phyloP scores from a whole-genome alignment of 306 rosid genomes.

The Adenanthera pavonina region DNA sequence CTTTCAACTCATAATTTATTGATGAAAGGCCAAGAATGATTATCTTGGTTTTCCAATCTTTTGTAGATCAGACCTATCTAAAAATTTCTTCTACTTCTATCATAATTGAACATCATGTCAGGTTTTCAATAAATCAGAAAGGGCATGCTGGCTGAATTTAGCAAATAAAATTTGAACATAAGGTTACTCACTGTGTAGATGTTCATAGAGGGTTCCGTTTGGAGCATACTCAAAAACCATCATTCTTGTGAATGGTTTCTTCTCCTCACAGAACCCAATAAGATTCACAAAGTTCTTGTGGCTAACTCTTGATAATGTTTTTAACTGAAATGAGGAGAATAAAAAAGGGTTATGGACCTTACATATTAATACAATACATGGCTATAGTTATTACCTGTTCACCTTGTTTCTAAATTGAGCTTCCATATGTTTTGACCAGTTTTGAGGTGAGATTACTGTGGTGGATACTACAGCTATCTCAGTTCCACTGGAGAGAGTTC shows the following conservation, averaged over 20 bases:
- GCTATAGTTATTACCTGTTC: conserved; percentile 19
- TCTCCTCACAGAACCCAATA: conserved; percentile 86
- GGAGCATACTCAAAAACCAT: conserved; percentile 98
- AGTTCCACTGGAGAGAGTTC: conserved; percentile 91
- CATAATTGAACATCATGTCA: background rate
- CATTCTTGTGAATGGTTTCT: conserved; percentile 88
- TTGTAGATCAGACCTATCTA: too few relatives aligned
- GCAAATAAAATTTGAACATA: conserved; percentile 21
- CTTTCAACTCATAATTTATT: background rate
- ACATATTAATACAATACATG: background rate
- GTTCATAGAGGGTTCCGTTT: conserved; percentile 91
- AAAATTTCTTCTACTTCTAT: too few relatives aligned
- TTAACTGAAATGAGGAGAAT: conserved; percentile 55
- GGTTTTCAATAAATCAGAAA: background rate
- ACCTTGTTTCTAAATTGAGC: conserved; percentile 80
- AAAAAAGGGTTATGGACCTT: background rate
- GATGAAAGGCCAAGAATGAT: background rate
- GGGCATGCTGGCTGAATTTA: too few relatives aligned
- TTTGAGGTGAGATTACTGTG: conserved; percentile 50
- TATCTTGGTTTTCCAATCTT: too few relatives aligned
- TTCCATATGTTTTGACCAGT: conserved; percentile 81
- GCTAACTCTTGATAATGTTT: conserved; percentile 72
- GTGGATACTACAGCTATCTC: conserved; percentile 87
- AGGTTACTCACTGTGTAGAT: conserved; percentile 75
- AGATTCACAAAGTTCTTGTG: conserved; percentile 92